Conservation (phyloP, 2,329 filamentous ascomycete species). For the Sodiomyces alkalinus region DNA sequence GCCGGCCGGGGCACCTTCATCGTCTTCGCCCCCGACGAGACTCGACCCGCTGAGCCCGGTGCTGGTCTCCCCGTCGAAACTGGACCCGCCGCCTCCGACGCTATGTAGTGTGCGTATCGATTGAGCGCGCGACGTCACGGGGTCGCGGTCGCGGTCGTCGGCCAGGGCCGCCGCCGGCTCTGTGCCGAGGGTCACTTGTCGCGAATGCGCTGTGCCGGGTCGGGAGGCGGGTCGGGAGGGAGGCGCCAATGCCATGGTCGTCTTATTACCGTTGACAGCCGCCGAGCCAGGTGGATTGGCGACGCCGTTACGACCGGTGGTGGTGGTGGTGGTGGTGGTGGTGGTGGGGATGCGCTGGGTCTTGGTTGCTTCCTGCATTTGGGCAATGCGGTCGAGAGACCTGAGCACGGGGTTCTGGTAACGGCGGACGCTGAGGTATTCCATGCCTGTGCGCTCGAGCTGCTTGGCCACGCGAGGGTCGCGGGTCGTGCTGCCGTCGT, state of each 20-base stretch:
- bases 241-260: background rate
- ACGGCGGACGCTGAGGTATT: conserved; percentile 59
- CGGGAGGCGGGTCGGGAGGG: conserved; percentile 9
- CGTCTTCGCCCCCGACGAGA: conserved; percentile 31
- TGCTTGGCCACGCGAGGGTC: conserved; percentile 50
- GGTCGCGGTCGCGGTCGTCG: conserved; percentile 11
- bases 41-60: conserved; percentile 33
- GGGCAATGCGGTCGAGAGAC: conserved; percentile 31
- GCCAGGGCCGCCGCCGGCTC: conserved; percentile 3
- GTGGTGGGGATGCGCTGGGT: conserved; percentile 30
- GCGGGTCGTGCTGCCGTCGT: conserved; percentile 31
- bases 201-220: conserved; percentile 17
- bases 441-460: conserved; percentile 54
- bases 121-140: conserved; percentile 15
- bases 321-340: conserved; percentile 35
- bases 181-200: conserved; percentile 20
- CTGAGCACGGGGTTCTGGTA: conserved; percentile 57
- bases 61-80: conserved; percentile 17
- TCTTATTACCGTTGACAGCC: too few relatives aligned
- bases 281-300: too few relatives aligned
- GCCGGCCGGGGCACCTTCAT: conserved; percentile 10
- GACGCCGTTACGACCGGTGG: conserved; percentile 19
- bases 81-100: conserved; percentile 25
- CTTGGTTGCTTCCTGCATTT: conserved; percentile 26
- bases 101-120: conserved; percentile 16